Evolutionary conservation across 768 basidiomycete genomes (phyloP).

Genomic region (Hirschioporus abietinus): DNA sequence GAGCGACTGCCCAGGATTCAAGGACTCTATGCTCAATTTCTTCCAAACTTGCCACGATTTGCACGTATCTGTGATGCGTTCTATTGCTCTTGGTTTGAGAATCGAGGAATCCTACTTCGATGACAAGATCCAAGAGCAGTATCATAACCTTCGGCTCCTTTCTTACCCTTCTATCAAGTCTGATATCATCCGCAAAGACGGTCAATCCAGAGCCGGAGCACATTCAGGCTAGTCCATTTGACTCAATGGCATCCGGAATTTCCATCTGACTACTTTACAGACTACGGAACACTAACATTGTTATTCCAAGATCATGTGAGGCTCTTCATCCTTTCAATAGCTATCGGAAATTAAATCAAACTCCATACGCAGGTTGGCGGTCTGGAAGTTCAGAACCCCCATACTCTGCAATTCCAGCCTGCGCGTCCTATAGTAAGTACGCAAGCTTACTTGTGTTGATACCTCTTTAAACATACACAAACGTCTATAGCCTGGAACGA

Average conservation of each 20-base stretch:
- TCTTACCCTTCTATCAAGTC: slow-evolving; percentile 77
- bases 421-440: slow-evolving; percentile 68
- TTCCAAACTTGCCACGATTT: slow-evolving; percentile 76
- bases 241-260: neutral
- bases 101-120: slow-evolving; percentile 76
- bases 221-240: slow-evolving; percentile 54
- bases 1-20: slow-evolving; percentile 58
- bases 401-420: slow-evolving; percentile 64
- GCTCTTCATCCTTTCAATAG: neutral
- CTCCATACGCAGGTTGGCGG: slow-evolving; percentile 55
- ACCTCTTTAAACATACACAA: slow-evolving; percentile 5
- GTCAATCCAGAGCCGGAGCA: slow-evolving; percentile 76
- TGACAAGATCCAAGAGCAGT: slow-evolving; percentile 65
- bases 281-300: slow-evolving; percentile 78
- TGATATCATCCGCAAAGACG: slow-evolving; percentile 48
- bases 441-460: neutral
- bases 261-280: slow-evolving; percentile 25
- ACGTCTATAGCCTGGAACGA: slow-evolving; percentile 58
- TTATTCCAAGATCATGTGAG: slow-evolving; percentile 71
- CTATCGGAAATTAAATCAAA: neutral
- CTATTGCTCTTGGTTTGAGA: slow-evolving; percentile 74
- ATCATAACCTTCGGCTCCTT: slow-evolving; percentile 74
- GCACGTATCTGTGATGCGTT: slow-evolving; percentile 75
- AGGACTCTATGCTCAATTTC: slow-evolving; percentile 68
- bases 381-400: slow-evolving; percentile 76